Base-by-base conservation (phyloP, 1,284 basidiomycete genomes). In the Wolfiporia cocos region DNA sequence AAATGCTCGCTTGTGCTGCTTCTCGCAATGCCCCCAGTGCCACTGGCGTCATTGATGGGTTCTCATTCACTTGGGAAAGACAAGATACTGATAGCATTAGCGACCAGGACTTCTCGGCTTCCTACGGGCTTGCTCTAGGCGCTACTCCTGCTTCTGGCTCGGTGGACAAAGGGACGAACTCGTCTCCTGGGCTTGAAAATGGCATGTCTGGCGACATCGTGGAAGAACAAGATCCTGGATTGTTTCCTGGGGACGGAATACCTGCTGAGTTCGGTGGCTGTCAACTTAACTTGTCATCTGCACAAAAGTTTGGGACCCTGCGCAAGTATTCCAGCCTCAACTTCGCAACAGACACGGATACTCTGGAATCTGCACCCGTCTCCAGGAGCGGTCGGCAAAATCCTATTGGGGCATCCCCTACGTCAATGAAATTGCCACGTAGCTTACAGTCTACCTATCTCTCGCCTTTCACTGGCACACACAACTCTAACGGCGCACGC, bases 291-390 rank as follows among this genome's bases (percentile, higher is more conserved):
- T 4, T 15, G 26, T 21, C 32, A 14, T 42, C 44, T 26, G 42
- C 49, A 3, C 36, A 37, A 20, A 39, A 42, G 15, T 46, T 46
- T 12, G 52, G 52, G 5, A 51, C 48, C 15, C 44, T 62, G 11
- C 50, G 60, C 31, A 60, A 60, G 30, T 59, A 57, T 45, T 55
- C 60, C 17, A 62, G 60, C 49, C 58, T 54, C 53, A 56, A 56
- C 50, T 66, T 58, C 50, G 59, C 55, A 51, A 54, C 54, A 45
- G 61, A 52, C 48, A 61, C 65, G 34, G 61, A 52, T 47, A 61
- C 65, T 33, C 53, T 61, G 9, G 48, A 58, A 15, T 57, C 54
- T 31, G 46, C 40, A 21, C 37, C 46, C 15, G 43, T 44, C 26
- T 30, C 42, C 9, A 18, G 34, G 5, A 18, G 26, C 12, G 21